Evolutionary conservation across 2,329 filamentous ascomycete genomes (phyloP), one percentile per base, ranked within the genome.

Genomic region (Verticillium albo-atrum): DNA sequence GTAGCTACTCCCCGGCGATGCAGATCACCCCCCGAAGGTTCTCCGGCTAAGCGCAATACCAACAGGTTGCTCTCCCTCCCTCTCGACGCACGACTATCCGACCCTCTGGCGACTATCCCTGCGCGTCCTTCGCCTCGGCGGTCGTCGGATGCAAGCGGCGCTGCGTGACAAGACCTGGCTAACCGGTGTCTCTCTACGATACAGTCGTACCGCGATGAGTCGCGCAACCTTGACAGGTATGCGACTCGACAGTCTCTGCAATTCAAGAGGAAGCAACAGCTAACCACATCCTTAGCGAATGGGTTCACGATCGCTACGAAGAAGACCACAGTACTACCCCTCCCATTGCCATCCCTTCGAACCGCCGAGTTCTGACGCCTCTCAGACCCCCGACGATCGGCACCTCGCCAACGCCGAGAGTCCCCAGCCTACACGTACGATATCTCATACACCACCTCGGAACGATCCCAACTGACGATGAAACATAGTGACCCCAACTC

Each of bases 241-340:
- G 84, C 77, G 55, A n/a, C 4, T 55, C 47, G 9, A 55, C 51
- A 35, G 2, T n/a, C 51, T 30, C 6, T 23, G 42, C 14, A n/a
- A 9, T 10, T 20, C n/a, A 23, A 23, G 9, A 23, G 9, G 25
- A 23, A 23, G 2, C 42, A 9, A 23, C n/a, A n/a, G 42, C 15
- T 55, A 9, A 10, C 15, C 37, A 14, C 17, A 15, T 9, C 25
- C 42, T 10, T 53, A 91, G 91, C 71, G 92, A 96, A 80, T 97
- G 93, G 93, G 91, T 97, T 67, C 93, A 97, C 74, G 91, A 96
- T 77, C 90, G 88, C 72, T 96, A 87, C 72, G 90, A 95, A 73
- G 90, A 91, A 42, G 55, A 57, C 69, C 84, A 88, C 72, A 82
- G 88, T 83, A 78, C 69, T 71, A 25, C 42, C 26, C 23, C 9